Percentiles rank a stretch among this genome's conserved stretches.
These are phyloP conservation scores for Saccharomyces hybrid DNA, from an alignment of 1,139 yeast species.

Conservation along the genomic window DNA sequence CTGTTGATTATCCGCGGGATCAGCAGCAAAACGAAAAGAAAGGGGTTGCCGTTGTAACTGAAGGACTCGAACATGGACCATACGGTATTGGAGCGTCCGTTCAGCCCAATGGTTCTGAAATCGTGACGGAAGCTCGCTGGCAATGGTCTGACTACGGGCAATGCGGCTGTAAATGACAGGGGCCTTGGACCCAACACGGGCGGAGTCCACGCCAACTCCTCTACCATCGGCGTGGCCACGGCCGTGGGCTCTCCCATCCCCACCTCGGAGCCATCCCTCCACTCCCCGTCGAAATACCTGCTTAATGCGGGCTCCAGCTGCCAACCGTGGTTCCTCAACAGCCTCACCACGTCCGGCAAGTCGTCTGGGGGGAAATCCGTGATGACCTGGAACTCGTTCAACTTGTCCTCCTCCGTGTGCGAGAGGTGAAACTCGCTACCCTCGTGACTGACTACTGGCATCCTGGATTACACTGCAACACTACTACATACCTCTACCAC, in stretches of 20 bases:
- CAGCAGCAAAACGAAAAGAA: slow-evolving; percentile 20
- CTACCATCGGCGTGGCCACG: slow-evolving; percentile 14
- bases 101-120: slow-evolving; percentile 23
- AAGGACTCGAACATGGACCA: slow-evolving; percentile 5
- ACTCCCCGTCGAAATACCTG: slow-evolving; percentile 35
- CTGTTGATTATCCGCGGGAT: slow-evolving; percentile 14
- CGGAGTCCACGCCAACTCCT: slow-evolving; percentile 6
- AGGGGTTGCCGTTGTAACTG: slow-evolving; percentile 12
- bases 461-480: slow-evolving; percentile 5
- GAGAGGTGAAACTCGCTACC: slow-evolving; percentile 28
- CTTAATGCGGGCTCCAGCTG: slow-evolving; percentile 34
- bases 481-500: background rate
- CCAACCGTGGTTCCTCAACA: slow-evolving; percentile 35
- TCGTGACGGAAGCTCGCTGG: slow-evolving; percentile 25
- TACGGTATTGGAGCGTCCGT: slow-evolving; percentile 7
- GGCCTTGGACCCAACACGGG: background rate
- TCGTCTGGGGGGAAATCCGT: slow-evolving; percentile 34
- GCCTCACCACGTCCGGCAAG: slow-evolving; percentile 29
- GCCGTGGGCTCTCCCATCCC: slow-evolving; percentile 18
- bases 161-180: background rate
- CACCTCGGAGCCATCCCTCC: slow-evolving; percentile 24
- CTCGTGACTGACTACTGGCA: slow-evolving; percentile 24
- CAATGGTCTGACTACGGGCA: slow-evolving; percentile 30
- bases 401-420: slow-evolving; percentile 35
- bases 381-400: slow-evolving; percentile 35